Evolutionary conservation across 2,329 filamentous ascomycete species (phyloP), one percentile per base, ranked within the genome.

Genomic region (Ophiostoma populinum): DNA sequence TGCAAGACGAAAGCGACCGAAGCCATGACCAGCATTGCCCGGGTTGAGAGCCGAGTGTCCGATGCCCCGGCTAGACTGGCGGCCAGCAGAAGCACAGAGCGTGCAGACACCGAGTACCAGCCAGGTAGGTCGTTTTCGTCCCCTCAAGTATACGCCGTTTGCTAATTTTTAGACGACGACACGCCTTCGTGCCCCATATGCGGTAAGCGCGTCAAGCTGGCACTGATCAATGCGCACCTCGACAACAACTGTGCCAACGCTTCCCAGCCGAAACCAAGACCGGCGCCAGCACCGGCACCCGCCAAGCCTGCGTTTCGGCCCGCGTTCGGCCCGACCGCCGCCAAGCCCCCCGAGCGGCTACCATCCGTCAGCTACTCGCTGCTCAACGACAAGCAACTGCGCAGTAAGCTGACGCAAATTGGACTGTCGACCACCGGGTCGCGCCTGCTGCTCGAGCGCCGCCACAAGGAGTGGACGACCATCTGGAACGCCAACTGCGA

Each of bases 401-500:
- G 75, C 32, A 90, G 81, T 50, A 95, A 93, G 55, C 59, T 98
- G 27, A 53, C 62, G 13, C 83, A 93, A 3, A 62, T 90, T 1
- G 83, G 86, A 1, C 75, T 95, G 38, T 76, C 82, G 0, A 67
- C 64, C 8, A 63, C 59, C 40, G 90, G 90, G 1, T 55, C 65
- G 1, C 77, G 77, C 30, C 59, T 65, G 30, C 62, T 86, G 2
- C 61, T 95, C 36, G 78, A 87, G 51, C 70, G 67, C 44, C 70
- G 92, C 13, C 86, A 95, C 49, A 81, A 71, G 17, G 90, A 98
- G 54, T 98, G 86, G 86, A 67, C 90, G 34, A 94, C 90, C 24
- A 58, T 98, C 13, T 94, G 83, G 79, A 98, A 98, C 53, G 81
- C 92, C 9, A 98, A 98, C 51, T 93, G 85, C 55, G 90, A 98